A percentile compares a stretch with the other conserved stretches of the same genome.
Conservation (phyloP, 2,329 filamentous ascomycete species). For the Trichothecium roseum region DNA sequence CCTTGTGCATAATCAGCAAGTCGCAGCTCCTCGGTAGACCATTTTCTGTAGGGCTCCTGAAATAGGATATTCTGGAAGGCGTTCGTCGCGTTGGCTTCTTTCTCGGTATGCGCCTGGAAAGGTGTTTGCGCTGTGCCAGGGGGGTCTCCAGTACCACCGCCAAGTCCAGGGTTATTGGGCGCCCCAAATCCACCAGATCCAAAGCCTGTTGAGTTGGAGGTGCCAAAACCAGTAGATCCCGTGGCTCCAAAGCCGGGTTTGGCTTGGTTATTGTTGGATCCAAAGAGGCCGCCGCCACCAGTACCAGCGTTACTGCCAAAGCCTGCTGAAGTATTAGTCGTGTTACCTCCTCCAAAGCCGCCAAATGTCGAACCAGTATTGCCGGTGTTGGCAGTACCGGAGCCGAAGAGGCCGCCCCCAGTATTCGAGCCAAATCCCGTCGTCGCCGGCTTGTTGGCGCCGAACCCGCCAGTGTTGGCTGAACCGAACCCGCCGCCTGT, state of each 20-base stretch:
- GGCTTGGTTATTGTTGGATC: constrained; percentile 26
- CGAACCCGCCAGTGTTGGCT: constrained; percentile 24
- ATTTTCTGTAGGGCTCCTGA: constrained; percentile 75
- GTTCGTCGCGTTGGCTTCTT: constrained; percentile 55
- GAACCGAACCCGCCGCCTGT: constrained; percentile 20
- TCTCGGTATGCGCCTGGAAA: constrained; percentile 62
- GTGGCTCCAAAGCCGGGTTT: constrained; percentile 41
- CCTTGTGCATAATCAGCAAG: constrained; percentile 84
- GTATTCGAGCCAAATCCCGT: constrained; percentile 15
- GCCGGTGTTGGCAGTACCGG: constrained; percentile 25
- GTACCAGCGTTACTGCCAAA: constrained; percentile 24
- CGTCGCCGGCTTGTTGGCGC: constrained; percentile 8
- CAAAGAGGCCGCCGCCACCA: constrained; percentile 41
- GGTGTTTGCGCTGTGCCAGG: constrained; percentile 61
- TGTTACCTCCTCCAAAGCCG: constrained; percentile 27
- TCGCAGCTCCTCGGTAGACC: constrained; percentile 76
- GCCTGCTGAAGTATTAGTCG: constrained; percentile 19
- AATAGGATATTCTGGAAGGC: constrained; percentile 74
- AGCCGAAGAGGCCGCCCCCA: constrained; percentile 35
- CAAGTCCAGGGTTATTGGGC: constrained; percentile 37
- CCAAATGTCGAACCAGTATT: constrained; percentile 25
- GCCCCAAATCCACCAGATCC: constrained; percentile 29
- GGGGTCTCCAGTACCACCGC: constrained; percentile 43
- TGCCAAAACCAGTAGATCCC: constrained; percentile 25
- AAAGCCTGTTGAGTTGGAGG: constrained; percentile 17